These are phyloP conservation scores for Quercus phellos DNA, from an alignment of 331 rosid species.

Conservation along the genomic window DNA sequence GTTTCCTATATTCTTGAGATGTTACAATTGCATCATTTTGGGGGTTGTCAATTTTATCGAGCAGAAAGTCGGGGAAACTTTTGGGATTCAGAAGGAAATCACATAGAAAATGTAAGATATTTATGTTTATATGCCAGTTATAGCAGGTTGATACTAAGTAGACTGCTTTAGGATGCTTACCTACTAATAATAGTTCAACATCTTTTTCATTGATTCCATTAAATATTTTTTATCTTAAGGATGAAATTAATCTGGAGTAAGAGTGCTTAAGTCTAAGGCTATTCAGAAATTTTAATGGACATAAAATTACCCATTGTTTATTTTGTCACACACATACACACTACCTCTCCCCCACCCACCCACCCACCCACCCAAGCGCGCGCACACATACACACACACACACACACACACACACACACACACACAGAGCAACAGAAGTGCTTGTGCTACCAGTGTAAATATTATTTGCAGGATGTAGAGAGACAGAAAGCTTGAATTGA, in stretches of 20 bases:
- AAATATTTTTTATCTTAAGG: background rate
- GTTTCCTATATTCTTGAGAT: conserved; percentile 64
- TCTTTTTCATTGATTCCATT: background rate
- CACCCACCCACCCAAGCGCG: background rate
- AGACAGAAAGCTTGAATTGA: background rate
- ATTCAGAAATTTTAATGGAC: background rate
- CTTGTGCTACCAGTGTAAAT: background rate
- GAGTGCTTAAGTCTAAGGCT: background rate
- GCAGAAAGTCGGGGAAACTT: conserved; percentile 63
- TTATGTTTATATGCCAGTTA: background rate
- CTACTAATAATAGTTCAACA: background rate
- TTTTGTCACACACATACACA: background rate
- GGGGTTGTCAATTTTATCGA: conserved; percentile 76
- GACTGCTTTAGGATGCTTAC: background rate
- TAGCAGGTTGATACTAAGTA: no score
- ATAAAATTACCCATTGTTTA: background rate
- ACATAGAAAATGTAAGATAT: conserved; percentile 51
- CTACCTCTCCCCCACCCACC: background rate
- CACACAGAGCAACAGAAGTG: background rate
- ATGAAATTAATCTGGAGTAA: background rate
- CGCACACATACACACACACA: no score
- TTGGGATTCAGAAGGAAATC: conserved; percentile 78
- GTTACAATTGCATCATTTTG: conserved; percentile 63
- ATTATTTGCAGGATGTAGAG: background rate
- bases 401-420: no score